These are phyloP conservation scores for Neurospora sp. DNA, from an alignment of 495 filamentous ascomycete species.

Conservation along the genomic window DNA sequence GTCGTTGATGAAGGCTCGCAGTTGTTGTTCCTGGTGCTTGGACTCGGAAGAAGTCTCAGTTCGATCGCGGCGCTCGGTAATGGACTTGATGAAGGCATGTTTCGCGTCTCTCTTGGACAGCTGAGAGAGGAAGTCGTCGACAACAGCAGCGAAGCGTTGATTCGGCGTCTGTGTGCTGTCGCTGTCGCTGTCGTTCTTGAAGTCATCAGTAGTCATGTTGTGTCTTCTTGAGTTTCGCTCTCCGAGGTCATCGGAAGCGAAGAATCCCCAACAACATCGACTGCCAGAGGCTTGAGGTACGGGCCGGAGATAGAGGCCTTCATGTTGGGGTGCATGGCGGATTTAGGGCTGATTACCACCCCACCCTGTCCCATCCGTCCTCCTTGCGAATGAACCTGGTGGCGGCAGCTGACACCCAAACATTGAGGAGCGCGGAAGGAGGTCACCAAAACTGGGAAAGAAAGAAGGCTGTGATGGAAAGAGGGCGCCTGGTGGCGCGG, in stretches of 20 bases:
- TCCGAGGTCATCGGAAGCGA: neutral
- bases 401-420: neutral
- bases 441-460: neutral
- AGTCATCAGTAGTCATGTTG: neutral
- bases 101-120: neutral
- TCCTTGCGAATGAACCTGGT: neutral
- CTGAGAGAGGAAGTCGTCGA: conserved; percentile 6
- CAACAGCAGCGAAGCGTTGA: conserved; percentile 1
- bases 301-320: neutral
- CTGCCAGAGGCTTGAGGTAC: neutral
- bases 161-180: neutral
- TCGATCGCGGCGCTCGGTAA: neutral
- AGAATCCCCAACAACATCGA: neutral
- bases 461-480: neutral
- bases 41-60: neutral
- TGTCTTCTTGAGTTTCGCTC: neutral
- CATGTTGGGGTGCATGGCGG: no score
- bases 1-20: neutral
- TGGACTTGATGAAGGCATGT: no score
- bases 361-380: neutral
- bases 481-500: neutral
- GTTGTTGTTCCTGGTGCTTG: neutral
- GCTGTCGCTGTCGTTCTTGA: neutral
- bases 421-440: neutral
- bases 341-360: neutral